Evolutionary conservation across 257 asterid species (phyloP).

Genomic region (Lithospermum erythrorhizon): DNA sequence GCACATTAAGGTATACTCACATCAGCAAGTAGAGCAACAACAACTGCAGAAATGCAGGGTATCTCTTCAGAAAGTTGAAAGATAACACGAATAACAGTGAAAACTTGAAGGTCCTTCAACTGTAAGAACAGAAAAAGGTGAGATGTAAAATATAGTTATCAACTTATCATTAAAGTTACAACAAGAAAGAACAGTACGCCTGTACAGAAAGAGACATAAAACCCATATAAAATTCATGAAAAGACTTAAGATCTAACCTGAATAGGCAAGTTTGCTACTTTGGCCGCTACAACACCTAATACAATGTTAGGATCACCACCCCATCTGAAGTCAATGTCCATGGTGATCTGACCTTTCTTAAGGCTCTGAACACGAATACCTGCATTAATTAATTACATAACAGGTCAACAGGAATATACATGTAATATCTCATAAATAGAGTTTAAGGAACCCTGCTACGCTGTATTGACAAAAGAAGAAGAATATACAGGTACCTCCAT

Average conservation of each 20-base stretch:
- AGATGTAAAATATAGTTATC: background rate
- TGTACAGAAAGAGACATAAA: background rate
- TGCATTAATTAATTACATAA: background rate
- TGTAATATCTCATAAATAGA: background rate
- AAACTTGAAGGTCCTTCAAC: constrained; percentile 12
- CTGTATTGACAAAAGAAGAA: no score
- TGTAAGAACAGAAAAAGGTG: background rate
- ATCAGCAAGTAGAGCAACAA: constrained; percentile 10
- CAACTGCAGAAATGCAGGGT: constrained; percentile 8
- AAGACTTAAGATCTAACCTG: background rate
- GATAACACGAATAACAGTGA: constrained; percentile 7
- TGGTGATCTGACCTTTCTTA: constrained; percentile 10
- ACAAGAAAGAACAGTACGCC: background rate
- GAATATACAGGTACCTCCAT: no score
- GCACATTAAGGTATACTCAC: background rate
- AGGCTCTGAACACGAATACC: constrained; percentile 9
- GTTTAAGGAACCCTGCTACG: no score
- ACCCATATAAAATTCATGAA: background rate
- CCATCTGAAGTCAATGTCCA: constrained; percentile 12
- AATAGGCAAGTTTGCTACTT: constrained; percentile 2
- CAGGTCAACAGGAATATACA: background rate
- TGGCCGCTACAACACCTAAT: constrained; percentile 5
- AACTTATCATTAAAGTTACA: background rate
- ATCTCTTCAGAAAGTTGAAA: constrained; percentile 6
- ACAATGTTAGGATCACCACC: constrained; percentile 8